A percentile compares a stretch with the other conserved stretches of the same genome.
phyloP scores from a whole-genome alignment of 2,329 filamentous ascomycete species.

The Pyrenophora tritici-repentis region DNA sequence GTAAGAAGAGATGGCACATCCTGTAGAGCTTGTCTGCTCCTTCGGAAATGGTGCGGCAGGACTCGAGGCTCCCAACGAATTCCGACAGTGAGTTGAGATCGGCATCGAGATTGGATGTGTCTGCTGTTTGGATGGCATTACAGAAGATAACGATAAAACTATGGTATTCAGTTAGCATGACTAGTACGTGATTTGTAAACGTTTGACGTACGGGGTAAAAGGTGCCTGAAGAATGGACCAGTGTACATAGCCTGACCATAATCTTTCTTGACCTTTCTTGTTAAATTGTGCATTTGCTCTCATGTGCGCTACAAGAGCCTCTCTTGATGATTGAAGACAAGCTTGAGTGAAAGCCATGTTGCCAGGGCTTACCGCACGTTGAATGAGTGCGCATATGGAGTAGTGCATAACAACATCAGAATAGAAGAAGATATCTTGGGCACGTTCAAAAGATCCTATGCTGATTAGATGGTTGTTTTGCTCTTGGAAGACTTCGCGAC shows the following conservation, averaged over 20 bases:
- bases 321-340: slow-evolving; percentile 40
- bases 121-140: slow-evolving; percentile 58
- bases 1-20: slow-evolving; percentile 66
- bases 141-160: slow-evolving; percentile 56
- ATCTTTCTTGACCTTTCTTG: slow-evolving; percentile 36
- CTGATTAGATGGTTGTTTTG: background rate
- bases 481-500: background rate
- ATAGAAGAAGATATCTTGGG: slow-evolving; percentile 42
- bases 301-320: slow-evolving; percentile 39
- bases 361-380: slow-evolving; percentile 39
- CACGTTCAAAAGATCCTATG: slow-evolving; percentile 20
- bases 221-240: slow-evolving; percentile 46
- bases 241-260: slow-evolving; percentile 45
- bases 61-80: slow-evolving; percentile 62
- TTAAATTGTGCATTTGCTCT: slow-evolving; percentile 39
- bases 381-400: slow-evolving; percentile 39
- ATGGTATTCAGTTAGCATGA: background rate
- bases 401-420: slow-evolving; percentile 42
- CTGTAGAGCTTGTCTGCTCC: slow-evolving; percentile 64
- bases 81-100: slow-evolving; percentile 62
- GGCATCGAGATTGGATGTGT: slow-evolving; percentile 56
- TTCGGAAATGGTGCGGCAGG: slow-evolving; percentile 59
- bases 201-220: slow-evolving; percentile 49
- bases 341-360: slow-evolving; percentile 39
- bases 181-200: background rate